A percentile compares a stretch with the other conserved stretches of the same genome.
Conservation (phyloP, 441 rosid species). For the Gossypium laxum region DNA sequence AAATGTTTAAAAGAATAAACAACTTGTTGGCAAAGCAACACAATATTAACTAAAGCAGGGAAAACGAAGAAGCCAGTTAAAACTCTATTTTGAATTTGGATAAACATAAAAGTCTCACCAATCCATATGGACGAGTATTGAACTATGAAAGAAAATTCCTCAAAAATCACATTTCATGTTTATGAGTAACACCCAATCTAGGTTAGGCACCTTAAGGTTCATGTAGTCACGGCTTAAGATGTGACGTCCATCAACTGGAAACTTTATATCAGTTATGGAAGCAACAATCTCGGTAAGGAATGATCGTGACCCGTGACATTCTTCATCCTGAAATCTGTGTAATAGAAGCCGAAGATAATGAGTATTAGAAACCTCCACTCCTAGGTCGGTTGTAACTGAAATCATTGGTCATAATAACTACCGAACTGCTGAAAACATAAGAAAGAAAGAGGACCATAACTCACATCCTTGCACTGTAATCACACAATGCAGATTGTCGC, state of each 20-base stretch:
- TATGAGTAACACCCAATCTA: neutral
- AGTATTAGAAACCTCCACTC: conserved; percentile 11
- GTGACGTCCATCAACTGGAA: conserved; percentile 47
- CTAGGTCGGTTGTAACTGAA: neutral
- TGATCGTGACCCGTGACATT: conserved; percentile 38
- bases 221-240: conserved; percentile 61
- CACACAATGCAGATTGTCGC: conserved; percentile 67
- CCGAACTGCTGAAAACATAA: neutral
- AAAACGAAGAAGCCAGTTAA: neutral
- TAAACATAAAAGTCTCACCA: neutral
- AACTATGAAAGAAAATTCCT: neutral
- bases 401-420: neutral
- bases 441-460: conserved; percentile 19
- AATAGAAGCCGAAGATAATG: conserved; percentile 16
- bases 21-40: neutral
- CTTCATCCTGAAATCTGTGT: conserved; percentile 52
- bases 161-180: neutral
- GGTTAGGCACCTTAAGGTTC: conserved; percentile 46
- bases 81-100: neutral
- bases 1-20: neutral
- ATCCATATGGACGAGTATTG: conserved; percentile 1
- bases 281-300: conserved; percentile 60
- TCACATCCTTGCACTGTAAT: conserved; percentile 47
- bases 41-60: neutral
- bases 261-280: conserved; percentile 56